Conservation (phyloP, 2,329 filamentous ascomycete species). For the Penicillium sp. region DNA sequence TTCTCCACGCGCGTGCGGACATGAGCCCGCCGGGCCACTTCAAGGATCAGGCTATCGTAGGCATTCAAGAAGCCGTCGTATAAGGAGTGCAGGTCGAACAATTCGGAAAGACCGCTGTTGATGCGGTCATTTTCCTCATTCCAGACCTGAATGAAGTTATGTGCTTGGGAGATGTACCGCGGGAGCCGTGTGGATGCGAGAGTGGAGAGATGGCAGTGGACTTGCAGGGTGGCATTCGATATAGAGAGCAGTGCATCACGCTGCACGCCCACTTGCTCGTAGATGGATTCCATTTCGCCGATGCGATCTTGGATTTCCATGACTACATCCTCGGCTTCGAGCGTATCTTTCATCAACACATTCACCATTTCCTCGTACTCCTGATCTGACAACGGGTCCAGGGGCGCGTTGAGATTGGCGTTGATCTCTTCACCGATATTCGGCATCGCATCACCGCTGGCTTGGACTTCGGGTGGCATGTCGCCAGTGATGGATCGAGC, state of each 20-base stretch:
- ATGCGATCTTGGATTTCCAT: conserved; percentile 68
- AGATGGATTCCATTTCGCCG: conserved; percentile 68
- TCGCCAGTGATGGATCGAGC: conserved; percentile 63
- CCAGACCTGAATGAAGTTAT: conserved; percentile 56
- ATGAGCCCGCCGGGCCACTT: conserved; percentile 68
- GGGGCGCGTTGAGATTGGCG: conserved; percentile 41
- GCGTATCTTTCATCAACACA: conserved; percentile 59
- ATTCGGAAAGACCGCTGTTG: conserved; percentile 63
- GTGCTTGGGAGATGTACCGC: conserved; percentile 45
- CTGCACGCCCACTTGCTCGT: conserved; percentile 59
- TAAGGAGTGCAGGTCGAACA: conserved; percentile 71
- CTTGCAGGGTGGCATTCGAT: conserved; percentile 56
- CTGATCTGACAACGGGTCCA: conserved; percentile 66
- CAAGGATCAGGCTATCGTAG: conserved; percentile 78
- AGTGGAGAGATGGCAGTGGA: conserved; percentile 62
- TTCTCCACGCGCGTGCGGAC: conserved; percentile 68
- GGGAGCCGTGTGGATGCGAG: conserved; percentile 60
- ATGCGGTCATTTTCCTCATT: conserved; percentile 68
- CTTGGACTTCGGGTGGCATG: conserved; percentile 49
- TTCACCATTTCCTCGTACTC: conserved; percentile 78
- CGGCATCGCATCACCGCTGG: conserved; percentile 28
- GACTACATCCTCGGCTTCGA: conserved; percentile 59
- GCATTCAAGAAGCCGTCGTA: conserved; percentile 82
- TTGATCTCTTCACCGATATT: conserved; percentile 32
- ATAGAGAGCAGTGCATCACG: conserved; percentile 53